Conservation (phyloP, 2,329 filamentous ascomycete species). For the Cordyceps pruinosa region DNA sequence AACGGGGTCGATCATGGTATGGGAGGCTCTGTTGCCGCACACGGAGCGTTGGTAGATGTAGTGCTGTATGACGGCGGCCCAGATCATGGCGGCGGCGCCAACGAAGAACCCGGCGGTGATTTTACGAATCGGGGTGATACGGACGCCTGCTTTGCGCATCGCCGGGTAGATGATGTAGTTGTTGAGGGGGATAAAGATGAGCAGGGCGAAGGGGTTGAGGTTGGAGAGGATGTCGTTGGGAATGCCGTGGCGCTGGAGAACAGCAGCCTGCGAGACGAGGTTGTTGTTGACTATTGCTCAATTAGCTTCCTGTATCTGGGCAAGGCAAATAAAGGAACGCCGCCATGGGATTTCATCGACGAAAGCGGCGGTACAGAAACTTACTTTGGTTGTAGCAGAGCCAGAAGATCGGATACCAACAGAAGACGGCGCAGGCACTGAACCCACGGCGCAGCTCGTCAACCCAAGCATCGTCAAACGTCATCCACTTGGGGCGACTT, state of each 20-base stretch:
- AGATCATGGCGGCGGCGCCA: constrained; percentile 53
- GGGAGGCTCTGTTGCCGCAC: constrained; percentile 43
- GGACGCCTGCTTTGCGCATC: constrained; percentile 56
- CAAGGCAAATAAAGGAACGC: neutral
- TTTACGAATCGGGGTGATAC: constrained; percentile 68
- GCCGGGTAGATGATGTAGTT: constrained; percentile 62
- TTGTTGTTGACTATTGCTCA: constrained; percentile 47
- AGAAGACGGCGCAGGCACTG: constrained; percentile 60
- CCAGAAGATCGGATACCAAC: constrained; percentile 60
- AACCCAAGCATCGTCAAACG: constrained; percentile 72
- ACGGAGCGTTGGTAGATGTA: constrained; percentile 58
- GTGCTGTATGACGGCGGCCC: constrained; percentile 46
- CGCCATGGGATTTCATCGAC: no score
- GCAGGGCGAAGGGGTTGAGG: constrained; percentile 65
- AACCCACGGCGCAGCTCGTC: constrained; percentile 66
- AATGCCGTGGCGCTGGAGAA: constrained; percentile 60
- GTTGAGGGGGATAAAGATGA: constrained; percentile 66
- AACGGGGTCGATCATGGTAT: constrained; percentile 15
- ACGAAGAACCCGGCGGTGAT: constrained; percentile 64
- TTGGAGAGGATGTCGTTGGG: constrained; percentile 73
- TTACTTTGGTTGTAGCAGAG: constrained; percentile 40
- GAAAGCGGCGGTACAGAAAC: constrained; percentile 15
- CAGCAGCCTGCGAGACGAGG: constrained; percentile 55
- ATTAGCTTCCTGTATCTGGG: constrained; percentile 10
- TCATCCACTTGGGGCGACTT: constrained; percentile 62